phyloP scores from a whole-genome alignment of 192 early-diverging fungal genomes.

The Haplosporangium gracile region DNA sequence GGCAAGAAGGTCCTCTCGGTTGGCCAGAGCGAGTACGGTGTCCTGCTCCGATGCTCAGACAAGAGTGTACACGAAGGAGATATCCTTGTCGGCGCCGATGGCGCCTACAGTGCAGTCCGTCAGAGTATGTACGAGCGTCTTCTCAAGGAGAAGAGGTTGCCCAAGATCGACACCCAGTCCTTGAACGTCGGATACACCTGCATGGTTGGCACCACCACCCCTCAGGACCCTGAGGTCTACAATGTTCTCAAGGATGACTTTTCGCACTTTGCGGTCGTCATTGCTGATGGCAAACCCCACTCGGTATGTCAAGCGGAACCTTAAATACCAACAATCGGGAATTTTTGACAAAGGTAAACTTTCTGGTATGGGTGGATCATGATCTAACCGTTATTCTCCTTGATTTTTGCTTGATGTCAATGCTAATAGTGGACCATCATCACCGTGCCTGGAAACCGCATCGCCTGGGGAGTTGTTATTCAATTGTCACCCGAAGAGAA shows the following conservation, averaged over 20 bases:
- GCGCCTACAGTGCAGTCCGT: conserved; percentile 37
- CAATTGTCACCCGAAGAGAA: conserved; percentile 3
- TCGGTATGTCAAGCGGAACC: conserved; percentile 14
- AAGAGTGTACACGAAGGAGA: conserved; percentile 21
- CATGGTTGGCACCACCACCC: conserved; percentile 25
- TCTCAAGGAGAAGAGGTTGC: conserved; percentile 21
- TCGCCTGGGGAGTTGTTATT: conserved; percentile 19
- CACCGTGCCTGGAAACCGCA: conserved; percentile 12
- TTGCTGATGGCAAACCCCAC: conserved; percentile 27
- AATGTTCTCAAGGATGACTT: conserved; percentile 27
- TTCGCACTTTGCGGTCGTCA: conserved; percentile 1
- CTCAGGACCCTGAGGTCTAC: conserved; percentile 34
- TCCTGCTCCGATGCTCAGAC: conserved; percentile 27
- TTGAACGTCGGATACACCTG: conserved; percentile 18
- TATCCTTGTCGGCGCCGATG: conserved; percentile 46
- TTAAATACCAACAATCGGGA: neutral
- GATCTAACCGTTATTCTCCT: neutral
- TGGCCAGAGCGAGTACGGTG: conserved; percentile 26
- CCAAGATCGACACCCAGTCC: conserved; percentile 18
- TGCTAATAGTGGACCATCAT: conserved; percentile 22
- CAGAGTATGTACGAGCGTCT: conserved; percentile 34
- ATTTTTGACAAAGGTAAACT: neutral
- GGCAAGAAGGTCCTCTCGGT: conserved; percentile 26
- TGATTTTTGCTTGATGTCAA: neutral
- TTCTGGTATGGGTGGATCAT: neutral